Evolutionary conservation across 1,139 yeast genomes (phyloP), one percentile per base, ranked within the genome.

Genomic region (Lipomyces yarrowii): DNA sequence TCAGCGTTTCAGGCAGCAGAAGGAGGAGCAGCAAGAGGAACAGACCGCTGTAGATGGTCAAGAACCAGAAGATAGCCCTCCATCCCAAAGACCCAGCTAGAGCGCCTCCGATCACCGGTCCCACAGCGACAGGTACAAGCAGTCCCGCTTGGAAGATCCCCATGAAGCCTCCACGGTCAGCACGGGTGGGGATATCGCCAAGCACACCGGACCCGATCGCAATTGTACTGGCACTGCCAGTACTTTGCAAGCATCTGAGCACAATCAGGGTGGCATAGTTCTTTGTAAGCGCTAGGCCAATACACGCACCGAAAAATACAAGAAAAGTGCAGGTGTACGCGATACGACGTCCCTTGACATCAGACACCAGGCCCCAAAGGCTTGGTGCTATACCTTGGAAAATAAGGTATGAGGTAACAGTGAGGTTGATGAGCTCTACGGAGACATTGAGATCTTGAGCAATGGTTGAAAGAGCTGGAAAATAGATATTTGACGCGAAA

Each of bases 21-120:
- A 77, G 46, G 3, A 73, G 56, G 8, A 78, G 60, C 0, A 72
- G 39, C n/a, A 72, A 48, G 0, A 86, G 32, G 1, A 81, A 73
- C 0, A 81, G 80, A 0, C 86, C 86, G 30, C 87, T 82, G 2
- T 87, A 84, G 32, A 88, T 85, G 3, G 89, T 86, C 60, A 89
- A 77, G 69, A 90, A 88, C 86, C 90, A 87, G 73, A 90, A 91
- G 32, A 89, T 85, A 0, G 91, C 86, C 67, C 91, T 80, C 96
- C 96, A 90, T 10, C 84, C 82, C 7, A 60, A 26, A 6, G 52
- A 11, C 18, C 60, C 33, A 18, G 83, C 76, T 46, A 90, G 75
- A 8, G 57, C 85, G 7, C 93, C 89, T 23, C 96, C 96, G 30
- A 90, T 77, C 13, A 90, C 77, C 0, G 96, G 91, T 5, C 96